Conservation (phyloP, 73 alveolate species). For the Symbiodinium natans region DNA sequence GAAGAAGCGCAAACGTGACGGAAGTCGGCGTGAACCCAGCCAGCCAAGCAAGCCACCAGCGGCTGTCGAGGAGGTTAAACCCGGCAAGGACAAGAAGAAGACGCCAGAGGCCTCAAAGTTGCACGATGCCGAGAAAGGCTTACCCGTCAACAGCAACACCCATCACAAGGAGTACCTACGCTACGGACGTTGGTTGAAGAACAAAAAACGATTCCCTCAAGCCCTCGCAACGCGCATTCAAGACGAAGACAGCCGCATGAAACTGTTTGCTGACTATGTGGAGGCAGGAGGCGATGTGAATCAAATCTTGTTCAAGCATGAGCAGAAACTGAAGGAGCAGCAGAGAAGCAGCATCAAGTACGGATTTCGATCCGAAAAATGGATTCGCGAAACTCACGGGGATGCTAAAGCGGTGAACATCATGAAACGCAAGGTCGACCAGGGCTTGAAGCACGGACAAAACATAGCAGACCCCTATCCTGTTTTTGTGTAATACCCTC, state of each 20-base stretch:
- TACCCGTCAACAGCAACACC: neutral
- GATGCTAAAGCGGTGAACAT: neutral
- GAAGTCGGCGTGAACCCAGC: neutral
- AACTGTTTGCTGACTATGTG: neutral
- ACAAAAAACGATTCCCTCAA: neutral
- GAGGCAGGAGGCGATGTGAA: neutral
- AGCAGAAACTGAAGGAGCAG: neutral
- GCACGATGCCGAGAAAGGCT: neutral
- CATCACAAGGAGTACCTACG: neutral
- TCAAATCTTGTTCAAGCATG: neutral
- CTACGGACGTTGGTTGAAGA: neutral
- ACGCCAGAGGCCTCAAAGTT: neutral
- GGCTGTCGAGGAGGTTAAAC: neutral
- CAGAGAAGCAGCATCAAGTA: neutral
- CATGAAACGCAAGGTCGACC: neutral
- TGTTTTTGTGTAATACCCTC: no score
- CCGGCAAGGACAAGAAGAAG: neutral
- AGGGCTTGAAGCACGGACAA: neutral
- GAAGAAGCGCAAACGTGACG: neutral
- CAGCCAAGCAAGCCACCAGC: neutral
- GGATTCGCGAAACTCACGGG: neutral
- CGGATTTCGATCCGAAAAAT: neutral
- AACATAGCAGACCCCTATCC: no score
- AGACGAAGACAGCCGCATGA: neutral
- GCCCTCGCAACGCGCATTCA: neutral